phyloP scores from a whole-genome alignment of 1,284 basidiomycete species.

The Heimioporus retisporus region DNA sequence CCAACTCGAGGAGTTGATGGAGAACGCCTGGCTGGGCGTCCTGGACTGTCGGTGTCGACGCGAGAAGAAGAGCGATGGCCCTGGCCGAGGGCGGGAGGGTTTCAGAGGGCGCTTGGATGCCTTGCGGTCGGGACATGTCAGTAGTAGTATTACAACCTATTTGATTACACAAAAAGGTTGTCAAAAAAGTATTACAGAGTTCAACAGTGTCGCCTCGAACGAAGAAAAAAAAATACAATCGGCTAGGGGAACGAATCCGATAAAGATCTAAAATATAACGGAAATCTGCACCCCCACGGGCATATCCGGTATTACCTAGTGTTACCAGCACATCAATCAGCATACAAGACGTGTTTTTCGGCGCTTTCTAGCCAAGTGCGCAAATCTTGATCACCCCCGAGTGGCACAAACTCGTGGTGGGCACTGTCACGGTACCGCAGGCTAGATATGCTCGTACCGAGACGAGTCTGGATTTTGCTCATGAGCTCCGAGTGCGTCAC shows the following conservation, averaged over 20 bases:
- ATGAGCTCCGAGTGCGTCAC: conserved; percentile 90
- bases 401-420: conserved; percentile 69
- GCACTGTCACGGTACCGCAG: conserved; percentile 83
- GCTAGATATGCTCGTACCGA: conserved; percentile 80
- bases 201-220: conserved; percentile 3
- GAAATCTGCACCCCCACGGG: conserved; percentile 16
- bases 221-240: conserved; percentile 17
- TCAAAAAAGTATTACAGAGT: conserved; percentile 24
- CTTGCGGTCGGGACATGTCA: conserved; percentile 65
- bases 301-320: background rate
- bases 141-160: conserved; percentile 6
- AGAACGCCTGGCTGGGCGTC: conserved; percentile 96
- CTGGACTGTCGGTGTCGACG: conserved; percentile 92
- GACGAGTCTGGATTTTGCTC: conserved; percentile 89
- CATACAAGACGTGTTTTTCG: conserved; percentile 92
- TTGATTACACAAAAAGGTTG: conserved; percentile 7
- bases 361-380: conserved; percentile 86
- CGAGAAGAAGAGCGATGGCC: conserved; percentile 92
- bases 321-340: conserved; percentile 58
- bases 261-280: conserved; percentile 40
- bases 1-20: conserved; percentile 96
- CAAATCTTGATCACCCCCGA: conserved; percentile 80
- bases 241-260: conserved; percentile 25
- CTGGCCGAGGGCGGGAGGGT: conserved; percentile 91
- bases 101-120: conserved; percentile 58